A percentile compares a stretch with the other conserved stretches of the same genome.
These are phyloP conservation scores for Ophiostoma angusticollis DNA, from an alignment of 2,329 filamentous ascomycete species.

Conservation along the genomic window DNA sequence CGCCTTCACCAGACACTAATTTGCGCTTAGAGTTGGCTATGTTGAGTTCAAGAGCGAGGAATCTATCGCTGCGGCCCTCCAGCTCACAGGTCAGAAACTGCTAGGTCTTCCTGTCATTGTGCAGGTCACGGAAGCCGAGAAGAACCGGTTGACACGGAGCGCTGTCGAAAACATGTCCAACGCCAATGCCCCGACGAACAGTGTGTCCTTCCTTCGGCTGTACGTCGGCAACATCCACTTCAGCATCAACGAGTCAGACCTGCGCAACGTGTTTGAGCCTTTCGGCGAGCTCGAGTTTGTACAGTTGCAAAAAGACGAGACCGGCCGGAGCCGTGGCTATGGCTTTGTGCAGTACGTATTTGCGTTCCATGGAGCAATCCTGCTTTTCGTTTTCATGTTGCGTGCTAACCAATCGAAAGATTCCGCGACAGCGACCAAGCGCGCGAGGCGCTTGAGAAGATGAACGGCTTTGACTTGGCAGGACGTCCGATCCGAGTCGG, in stretches of 20 bases:
- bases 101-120: constrained; percentile 98
- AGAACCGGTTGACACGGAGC: constrained; percentile 90
- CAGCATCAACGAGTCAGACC: constrained; percentile 91
- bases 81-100: constrained; percentile 97
- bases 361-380: too few relatives aligned
- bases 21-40: constrained; percentile 68
- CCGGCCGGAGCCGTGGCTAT: constrained; percentile 81
- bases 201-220: constrained; percentile 85
- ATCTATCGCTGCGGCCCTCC: constrained; percentile 81
- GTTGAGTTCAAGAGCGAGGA: constrained; percentile 98
- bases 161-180: constrained; percentile 47
- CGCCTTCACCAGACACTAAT: constrained; percentile 17
- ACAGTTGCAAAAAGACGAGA: constrained; percentile 92
- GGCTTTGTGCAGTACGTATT: constrained; percentile 98
- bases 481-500: constrained; percentile 95
- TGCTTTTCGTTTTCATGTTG: not conserved
- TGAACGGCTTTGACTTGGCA: constrained; percentile 98
- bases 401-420: too few relatives aligned
- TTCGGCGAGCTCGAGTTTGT: constrained; percentile 98
- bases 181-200: constrained; percentile 62
- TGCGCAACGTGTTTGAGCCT: constrained; percentile 92
- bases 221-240: constrained; percentile 99
- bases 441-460: constrained; percentile 90
- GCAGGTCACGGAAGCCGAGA: constrained; percentile 96
- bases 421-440: constrained; percentile 85